Evolutionary conservation across 2,329 filamentous ascomycete species (phyloP).

Genomic region (Phoma herbarum): DNA sequence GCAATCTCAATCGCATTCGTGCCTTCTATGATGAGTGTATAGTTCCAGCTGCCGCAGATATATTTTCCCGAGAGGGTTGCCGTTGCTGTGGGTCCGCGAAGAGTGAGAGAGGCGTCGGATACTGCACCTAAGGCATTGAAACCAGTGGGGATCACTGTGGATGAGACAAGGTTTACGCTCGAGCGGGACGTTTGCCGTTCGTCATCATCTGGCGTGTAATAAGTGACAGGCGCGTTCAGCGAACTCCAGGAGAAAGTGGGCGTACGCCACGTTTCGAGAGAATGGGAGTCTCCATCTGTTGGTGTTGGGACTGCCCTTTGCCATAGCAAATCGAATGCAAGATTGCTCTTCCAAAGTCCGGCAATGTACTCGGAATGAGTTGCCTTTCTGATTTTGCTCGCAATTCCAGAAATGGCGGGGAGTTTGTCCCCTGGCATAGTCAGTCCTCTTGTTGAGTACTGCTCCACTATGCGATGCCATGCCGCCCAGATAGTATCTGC

Average conservation of each 20-base stretch:
- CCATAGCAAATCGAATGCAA: slow-evolving; percentile 46
- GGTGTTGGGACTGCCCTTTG: slow-evolving; percentile 18
- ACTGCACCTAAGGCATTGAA: slow-evolving; percentile 43
- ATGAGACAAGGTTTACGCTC: slow-evolving; percentile 28
- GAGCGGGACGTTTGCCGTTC: slow-evolving; percentile 31
- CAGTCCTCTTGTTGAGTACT: slow-evolving; percentile 40
- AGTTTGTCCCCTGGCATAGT: slow-evolving; percentile 43
- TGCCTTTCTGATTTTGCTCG: slow-evolving; percentile 41
- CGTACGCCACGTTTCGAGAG: slow-evolving; percentile 37
- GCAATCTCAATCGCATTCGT: slow-evolving; percentile 36
- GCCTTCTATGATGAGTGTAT: slow-evolving; percentile 39
- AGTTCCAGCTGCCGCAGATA: slow-evolving; percentile 30
- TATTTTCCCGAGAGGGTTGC: slow-evolving; percentile 30
- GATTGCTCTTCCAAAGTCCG: slow-evolving; percentile 46
- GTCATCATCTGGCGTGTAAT: slow-evolving; percentile 33
- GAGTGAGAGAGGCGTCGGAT: slow-evolving; percentile 30
- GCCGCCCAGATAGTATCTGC: slow-evolving; percentile 34
- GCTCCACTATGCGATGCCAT: slow-evolving; percentile 46
- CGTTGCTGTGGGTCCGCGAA: slow-evolving; percentile 34
- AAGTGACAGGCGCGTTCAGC: slow-evolving; percentile 37
- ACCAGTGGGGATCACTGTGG: slow-evolving; percentile 27
- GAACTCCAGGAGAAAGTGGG: slow-evolving; percentile 49
- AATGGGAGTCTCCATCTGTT: slow-evolving; percentile 16
- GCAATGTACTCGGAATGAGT: slow-evolving; percentile 45
- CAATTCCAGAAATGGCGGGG: slow-evolving; percentile 48